Conservation (phyloP, 2,329 filamentous ascomycete species). For the Botrytis squamosa region DNA sequence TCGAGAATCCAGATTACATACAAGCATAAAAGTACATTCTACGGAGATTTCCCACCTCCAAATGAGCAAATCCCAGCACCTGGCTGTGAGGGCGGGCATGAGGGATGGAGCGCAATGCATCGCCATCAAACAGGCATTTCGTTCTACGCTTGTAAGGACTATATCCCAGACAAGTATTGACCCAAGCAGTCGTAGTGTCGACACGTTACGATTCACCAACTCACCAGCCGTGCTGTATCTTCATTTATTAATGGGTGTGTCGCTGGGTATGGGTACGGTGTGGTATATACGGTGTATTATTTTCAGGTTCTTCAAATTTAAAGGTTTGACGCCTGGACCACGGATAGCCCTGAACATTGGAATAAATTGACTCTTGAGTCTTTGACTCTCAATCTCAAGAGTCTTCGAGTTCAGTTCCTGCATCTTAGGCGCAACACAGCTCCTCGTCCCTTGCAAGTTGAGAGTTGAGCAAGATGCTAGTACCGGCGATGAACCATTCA, state of each 20-base stretch:
- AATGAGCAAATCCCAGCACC: neutral
- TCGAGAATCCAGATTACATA: neutral
- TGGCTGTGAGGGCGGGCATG: neutral
- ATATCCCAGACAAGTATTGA: neutral
- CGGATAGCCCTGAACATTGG: slow-evolving; percentile 3
- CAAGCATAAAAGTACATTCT: neutral
- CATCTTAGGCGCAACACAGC: slow-evolving; percentile 14
- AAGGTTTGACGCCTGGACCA: slow-evolving; percentile 2
- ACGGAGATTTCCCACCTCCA: slow-evolving; percentile 16
- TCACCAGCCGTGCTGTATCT: neutral
- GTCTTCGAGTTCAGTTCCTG: slow-evolving; percentile 5
- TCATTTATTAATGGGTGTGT: neutral
- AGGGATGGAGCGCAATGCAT: slow-evolving; percentile 2
- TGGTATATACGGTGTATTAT: neutral
- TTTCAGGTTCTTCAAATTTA: neutral
- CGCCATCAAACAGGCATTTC: neutral
- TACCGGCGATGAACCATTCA: slow-evolving; percentile 15
- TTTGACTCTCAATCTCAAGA: neutral
- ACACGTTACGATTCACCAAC: slow-evolving; percentile 1
- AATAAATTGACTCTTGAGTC: slow-evolving; percentile 1
- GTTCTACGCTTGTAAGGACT: slow-evolving; percentile 13
- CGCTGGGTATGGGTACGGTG: neutral
- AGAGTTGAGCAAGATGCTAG: neutral
- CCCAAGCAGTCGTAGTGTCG: neutral
- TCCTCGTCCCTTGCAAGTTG: neutral